Conservation (phyloP, 352 stramenopile species). For the Phytophthora parvispora region DNA sequence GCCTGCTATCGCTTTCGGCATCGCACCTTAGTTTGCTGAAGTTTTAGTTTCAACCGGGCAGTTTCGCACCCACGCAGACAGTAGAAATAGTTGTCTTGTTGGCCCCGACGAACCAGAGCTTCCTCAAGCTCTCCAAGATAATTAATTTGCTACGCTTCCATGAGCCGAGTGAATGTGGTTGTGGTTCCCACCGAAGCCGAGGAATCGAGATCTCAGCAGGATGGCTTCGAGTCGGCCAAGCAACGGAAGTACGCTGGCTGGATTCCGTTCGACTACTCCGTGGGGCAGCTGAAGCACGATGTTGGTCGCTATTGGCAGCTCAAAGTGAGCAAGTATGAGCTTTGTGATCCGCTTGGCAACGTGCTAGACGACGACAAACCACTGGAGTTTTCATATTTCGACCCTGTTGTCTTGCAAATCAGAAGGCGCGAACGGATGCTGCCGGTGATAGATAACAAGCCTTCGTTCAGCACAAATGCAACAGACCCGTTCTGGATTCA, state of each 20-base stretch:
- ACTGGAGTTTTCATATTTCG: slow-evolving; percentile 19
- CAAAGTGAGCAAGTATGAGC: slow-evolving; percentile 48
- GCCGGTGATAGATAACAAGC: background rate
- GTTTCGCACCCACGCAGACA: slow-evolving; percentile 15
- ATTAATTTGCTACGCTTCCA: background rate
- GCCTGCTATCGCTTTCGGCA: slow-evolving; percentile 36
- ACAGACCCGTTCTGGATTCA: slow-evolving; percentile 66
- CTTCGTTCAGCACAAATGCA: background rate
- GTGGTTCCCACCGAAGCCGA: slow-evolving; percentile 13
- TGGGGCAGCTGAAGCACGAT: slow-evolving; percentile 55
- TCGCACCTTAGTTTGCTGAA: background rate
- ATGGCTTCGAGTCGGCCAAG: background rate
- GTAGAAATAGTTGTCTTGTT: slow-evolving; percentile 27
- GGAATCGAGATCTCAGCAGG: background rate
- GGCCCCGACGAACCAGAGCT: background rate
- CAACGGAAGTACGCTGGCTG: slow-evolving; percentile 40
- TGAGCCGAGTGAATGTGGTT: slow-evolving; percentile 36
- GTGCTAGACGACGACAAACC: slow-evolving; percentile 28
- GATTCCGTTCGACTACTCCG: slow-evolving; percentile 60
- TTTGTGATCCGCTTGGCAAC: slow-evolving; percentile 39
- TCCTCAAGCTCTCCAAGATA: background rate
- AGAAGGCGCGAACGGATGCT: slow-evolving; percentile 4
- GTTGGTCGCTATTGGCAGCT: slow-evolving; percentile 60
- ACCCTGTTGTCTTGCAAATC: slow-evolving; percentile 25
- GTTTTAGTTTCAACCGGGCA: slow-evolving; percentile 9